Evolutionary conservation across 1,139 yeast genomes (phyloP), one percentile per base, ranked within the genome.

Genomic region (Nakaseomyces delphensis): DNA sequence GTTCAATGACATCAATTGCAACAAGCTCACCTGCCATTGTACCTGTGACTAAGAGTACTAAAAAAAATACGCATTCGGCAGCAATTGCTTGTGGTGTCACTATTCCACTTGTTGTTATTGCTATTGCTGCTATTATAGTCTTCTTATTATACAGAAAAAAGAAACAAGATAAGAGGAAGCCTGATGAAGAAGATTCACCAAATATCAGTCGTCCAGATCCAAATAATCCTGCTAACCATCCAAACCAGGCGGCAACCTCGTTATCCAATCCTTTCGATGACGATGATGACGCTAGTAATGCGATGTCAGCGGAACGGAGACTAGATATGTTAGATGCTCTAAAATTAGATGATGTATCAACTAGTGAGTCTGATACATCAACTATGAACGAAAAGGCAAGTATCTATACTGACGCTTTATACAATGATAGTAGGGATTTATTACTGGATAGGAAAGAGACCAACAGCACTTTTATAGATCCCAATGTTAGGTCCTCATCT

Each of bases 71-170:
- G 25, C 56, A 52, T 15, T 71, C 74, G 4, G 67, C 85, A 18
- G 95, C 95, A 0, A 83, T 89, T 56, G 94, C 87, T 1, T 74
- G 89, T 48, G 96, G 96, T 42, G 91, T 83, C n/a, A 84, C 83
- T 4, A 72, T 89, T 41, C 95, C 95, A 1, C 62, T 75, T 0
- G 70, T 69, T 19, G 66, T 74, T 0, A 54, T 84, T 8, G 35
- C 35, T 9, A 56, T 75, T 1, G 57, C 75, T 0, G 66, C 71
- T 2, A 67, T 69, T 0, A 44, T 82, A 1, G 42, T 86, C 9
- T 53, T 83, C 25, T 66, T 76, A 56, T 73, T 78, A 59, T 77
- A 84, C 56, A 76, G 84, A 60, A 64, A 71, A 48, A 71, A 71
- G 45, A 71, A 70, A 57, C 70, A 71, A 55, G 53, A 59, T 29